Evolutionary conservation across 164 flowering plant species (phyloP), one percentile per base, ranked within the genome.

Genomic region (Euptelea pleiosperma): DNA sequence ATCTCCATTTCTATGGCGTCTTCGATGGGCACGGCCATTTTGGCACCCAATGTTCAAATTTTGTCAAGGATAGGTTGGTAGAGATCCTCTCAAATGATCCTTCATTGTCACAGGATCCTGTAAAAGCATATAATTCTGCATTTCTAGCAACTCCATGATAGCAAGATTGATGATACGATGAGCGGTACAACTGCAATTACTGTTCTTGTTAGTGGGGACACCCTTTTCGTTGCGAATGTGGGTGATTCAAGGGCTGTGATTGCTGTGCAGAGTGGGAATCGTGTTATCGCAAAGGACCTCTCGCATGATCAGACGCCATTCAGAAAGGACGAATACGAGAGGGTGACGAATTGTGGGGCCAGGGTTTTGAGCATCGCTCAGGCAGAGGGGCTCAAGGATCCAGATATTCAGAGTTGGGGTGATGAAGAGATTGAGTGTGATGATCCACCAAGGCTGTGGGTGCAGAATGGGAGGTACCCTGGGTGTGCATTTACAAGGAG

Each of bases 361-460:
- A 76, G 97, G 64, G 97, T 94, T 57, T 71, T 94, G 74, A 91
- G 80, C 59, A 78, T 91, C 45, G 93, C 81, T 75, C 99, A 91
- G 65, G 82, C 91, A 31, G 96, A 91, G 65, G 99, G 97, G 46
- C 52, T 81, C 8, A 82, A 84, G 76, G 87, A 94, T 70, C 97
- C 96, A 0, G 69, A 72, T 58, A 70, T 91, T 30, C 96, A 91
- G 65, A 55, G 63, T 2, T 94, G 99, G 99, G 97, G 95, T 2
- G 77, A 81, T 75, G 99, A 91, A 70, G 97, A 91, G 61, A 76
- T 66, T 47, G 81, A 81, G 22, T 86, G 88, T 0, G 75, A 78
- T 42, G 99, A 94, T 77, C 99, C 99, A 16, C 99, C 99, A 4
- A 85, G 99, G 74, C 61, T 94, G 65, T 94, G 99, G 99, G 87